Percentiles rank a stretch among this genome's conserved stretches.
These are phyloP conservation scores for Oropetium thomaeum DNA, from an alignment of 176 grass and related monocot species.

Conservation along the genomic window DNA sequence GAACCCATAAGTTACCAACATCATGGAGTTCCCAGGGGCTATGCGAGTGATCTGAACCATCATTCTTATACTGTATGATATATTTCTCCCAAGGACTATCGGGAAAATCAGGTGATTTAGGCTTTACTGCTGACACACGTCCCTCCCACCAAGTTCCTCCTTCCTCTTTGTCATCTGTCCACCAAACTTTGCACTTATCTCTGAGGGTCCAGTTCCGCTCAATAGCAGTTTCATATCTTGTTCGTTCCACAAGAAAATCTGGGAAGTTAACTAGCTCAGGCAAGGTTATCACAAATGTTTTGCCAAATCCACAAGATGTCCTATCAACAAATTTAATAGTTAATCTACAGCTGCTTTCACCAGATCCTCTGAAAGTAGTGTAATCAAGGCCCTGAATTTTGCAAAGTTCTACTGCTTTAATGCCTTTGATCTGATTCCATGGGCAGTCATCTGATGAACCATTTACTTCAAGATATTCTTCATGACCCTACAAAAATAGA, in stretches of 20 bases:
- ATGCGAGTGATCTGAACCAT: slow-evolving; percentile 64
- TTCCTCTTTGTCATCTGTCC: slow-evolving; percentile 61
- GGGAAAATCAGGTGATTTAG: slow-evolving; percentile 77
- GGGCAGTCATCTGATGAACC: slow-evolving; percentile 44
- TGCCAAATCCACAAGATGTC: slow-evolving; percentile 51
- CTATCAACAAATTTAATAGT: slow-evolving; percentile 55
- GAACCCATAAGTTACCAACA: slow-evolving; percentile 57
- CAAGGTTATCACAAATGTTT: slow-evolving; percentile 65
- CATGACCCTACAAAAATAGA: slow-evolving; percentile 65
- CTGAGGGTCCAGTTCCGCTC: slow-evolving; percentile 77
- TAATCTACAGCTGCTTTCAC: slow-evolving; percentile 91
- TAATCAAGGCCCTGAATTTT: slow-evolving; percentile 70
- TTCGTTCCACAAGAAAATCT: slow-evolving; percentile 93
- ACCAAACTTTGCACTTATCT: slow-evolving; percentile 98
- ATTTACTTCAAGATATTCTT: slow-evolving; percentile 55
- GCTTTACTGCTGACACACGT: slow-evolving; percentile 52
- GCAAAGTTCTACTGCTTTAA: slow-evolving; percentile 88
- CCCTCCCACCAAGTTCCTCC: slow-evolving; percentile 96
- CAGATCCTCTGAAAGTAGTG: slow-evolving; percentile 76
- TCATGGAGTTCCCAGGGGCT: slow-evolving; percentile 97
- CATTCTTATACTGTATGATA: slow-evolving; percentile 79
- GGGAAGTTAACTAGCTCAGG: slow-evolving; percentile 70
- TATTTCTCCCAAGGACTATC: slow-evolving; percentile 96
- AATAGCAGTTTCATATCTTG: slow-evolving; percentile 70
- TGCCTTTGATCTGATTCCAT: slow-evolving; percentile 51